Base-by-base conservation (phyloP, 345 rosid species). In the Acer saccharum region DNA sequence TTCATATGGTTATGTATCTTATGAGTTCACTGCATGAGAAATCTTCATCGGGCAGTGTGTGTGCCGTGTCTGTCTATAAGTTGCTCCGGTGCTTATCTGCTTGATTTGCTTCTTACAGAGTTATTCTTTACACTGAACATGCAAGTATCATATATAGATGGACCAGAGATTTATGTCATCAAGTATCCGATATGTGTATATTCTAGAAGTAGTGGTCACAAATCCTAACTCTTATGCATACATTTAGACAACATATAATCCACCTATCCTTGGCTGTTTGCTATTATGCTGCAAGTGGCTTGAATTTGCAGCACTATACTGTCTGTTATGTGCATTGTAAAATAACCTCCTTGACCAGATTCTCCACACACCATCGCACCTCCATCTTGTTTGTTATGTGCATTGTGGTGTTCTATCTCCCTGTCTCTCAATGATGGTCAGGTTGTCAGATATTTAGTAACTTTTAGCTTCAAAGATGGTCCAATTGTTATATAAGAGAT, bases 381-480 rank as follows among this genome's bases (percentile, higher is more conserved):
- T 32, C 35, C 35, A 32, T 32, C 35, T 32, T 32, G 35, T 32
- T 4, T 32, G 35, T 46, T 20, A 43, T 21, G 35, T 68, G 32
- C n/a, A 21, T 46, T 21, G 1, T 32, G n/a, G 46, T 54, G 74
- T 52, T 0, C 17, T 8, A 54, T 18, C 63, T 29, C 17, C 23
- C 41, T 72, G 54, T 21, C 50, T 54, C 16, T 39, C 35, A 58
- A 54, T 17, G 41, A 58, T 57, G 25, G 52, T 71, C 23, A 8
- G 20, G 13, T 44, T 79, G 21, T 79, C 17, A 67, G 41, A 25
- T 43, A 35, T 35, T 17, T 5, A n/a, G 12, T 17, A 50, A 21
- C 72, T 29, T 50, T 62, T 74, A 68, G 39, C 25, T 21, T 39
- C 55, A 20, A 16, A 55, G 73, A 65, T 44, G 63, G 25, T 65